Evolutionary conservation across 179 eudicot genomes (phyloP), one percentile per base, ranked within the genome.

Genomic region (Spergularia azorica): DNA sequence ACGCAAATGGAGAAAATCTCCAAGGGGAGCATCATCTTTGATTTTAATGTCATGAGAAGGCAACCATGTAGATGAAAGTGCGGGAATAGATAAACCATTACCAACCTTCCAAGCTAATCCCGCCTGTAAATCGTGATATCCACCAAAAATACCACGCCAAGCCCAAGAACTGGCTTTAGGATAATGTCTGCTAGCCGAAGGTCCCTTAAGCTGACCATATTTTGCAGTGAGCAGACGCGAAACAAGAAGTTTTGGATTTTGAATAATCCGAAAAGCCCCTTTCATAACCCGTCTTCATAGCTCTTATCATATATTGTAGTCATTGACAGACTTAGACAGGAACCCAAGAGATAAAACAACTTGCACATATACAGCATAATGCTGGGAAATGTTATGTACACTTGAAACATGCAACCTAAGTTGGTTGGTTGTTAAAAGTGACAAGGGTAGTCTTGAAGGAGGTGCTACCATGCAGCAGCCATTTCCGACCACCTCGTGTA

Each of bases 271-370:
- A 7, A 2, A 10, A 10, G 57, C 57, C 3, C 16, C 3, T 54
- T 54, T 54, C 57, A 54, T 54, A 54, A 54, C n/a, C n/a, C n/a
- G n/a, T n/a, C n/a, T n/a, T n/a, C n/a, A n/a, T n/a, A n/a, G n/a
- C n/a, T n/a, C n/a, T n/a, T n/a, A n/a, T n/a, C 77, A 95, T 93
- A 88, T 95, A 76, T 87, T 94, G 11, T 88, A 89, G n/a, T n/a
- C n/a, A n/a, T n/a, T n/a, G n/a, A n/a, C n/a, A n/a, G n/a, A n/a
- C n/a, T n/a, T n/a, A n/a, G n/a, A n/a, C n/a, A n/a, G n/a, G n/a
- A n/a, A n/a, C n/a, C n/a, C n/a, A n/a, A n/a, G n/a, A n/a, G n/a
- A n/a, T n/a, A n/a, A n/a, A n/a, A n/a, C n/a, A n/a, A n/a, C n/a
- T n/a, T n/a, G n/a, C n/a, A n/a, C n/a, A n/a, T n/a, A n/a, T n/a